phyloP scores from a whole-genome alignment of 2,329 filamentous ascomycete species.

The Talaromyces sp. region DNA sequence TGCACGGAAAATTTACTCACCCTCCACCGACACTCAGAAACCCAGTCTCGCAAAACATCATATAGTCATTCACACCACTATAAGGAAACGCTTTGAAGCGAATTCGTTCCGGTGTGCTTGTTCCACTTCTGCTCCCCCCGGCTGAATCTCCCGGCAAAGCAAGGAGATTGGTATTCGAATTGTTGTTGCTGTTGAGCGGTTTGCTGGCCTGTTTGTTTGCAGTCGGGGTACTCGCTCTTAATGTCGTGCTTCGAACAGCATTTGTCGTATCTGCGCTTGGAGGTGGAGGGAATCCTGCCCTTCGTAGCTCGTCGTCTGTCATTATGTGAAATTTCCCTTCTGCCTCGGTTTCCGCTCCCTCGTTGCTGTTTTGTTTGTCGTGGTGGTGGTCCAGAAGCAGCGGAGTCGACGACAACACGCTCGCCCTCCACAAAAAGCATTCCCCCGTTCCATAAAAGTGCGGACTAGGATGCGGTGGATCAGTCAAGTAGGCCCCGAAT shows the following conservation, averaged over 20 bases:
- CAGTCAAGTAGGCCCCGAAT: conserved; percentile 92
- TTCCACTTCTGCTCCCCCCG: conserved; percentile 35
- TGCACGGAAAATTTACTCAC: conserved; percentile 31
- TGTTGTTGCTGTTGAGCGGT: neutral
- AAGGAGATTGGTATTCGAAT: neutral
- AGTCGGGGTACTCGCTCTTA: conserved; percentile 29
- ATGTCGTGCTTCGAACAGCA: conserved; percentile 55
- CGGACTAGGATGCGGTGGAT: conserved; percentile 71
- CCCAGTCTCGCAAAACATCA: conserved; percentile 82
- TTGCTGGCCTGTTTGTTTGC: conserved; percentile 4
- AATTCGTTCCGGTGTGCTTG: conserved; percentile 65
- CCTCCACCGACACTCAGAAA: conserved; percentile 84
- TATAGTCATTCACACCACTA: conserved; percentile 92
- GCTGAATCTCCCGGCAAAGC: conserved; percentile 10
- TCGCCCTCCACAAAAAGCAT: conserved; percentile 85
- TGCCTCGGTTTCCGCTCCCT: neutral
- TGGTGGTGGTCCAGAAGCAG: conserved; percentile 16
- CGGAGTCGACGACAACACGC: conserved; percentile 53
- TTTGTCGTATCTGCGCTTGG: conserved; percentile 63
- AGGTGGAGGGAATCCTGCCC: conserved; percentile 60
- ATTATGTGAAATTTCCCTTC: conserved; percentile 11
- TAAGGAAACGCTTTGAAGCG: conserved; percentile 98
- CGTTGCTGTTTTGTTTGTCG: conserved; percentile 22
- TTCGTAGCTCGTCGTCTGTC: conserved; percentile 40
- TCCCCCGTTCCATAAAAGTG: conserved; percentile 96